These are phyloP conservation scores for Curvularia sp. DNA, from an alignment of 2,329 filamentous ascomycete genomes.

Conservation along the genomic window DNA sequence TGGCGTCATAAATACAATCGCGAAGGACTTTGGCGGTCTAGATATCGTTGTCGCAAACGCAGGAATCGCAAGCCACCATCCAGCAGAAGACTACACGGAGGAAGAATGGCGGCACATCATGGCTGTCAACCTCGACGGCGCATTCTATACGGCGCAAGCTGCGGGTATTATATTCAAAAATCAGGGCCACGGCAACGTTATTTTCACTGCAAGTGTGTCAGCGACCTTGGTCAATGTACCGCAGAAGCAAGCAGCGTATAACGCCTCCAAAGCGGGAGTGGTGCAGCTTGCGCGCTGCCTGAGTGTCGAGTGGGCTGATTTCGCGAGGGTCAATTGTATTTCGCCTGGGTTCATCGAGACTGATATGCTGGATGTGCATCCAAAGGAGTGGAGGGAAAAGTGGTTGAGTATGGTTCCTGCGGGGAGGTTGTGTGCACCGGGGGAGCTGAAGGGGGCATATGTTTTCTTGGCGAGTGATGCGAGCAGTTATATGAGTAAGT, in stretches of 20 bases:
- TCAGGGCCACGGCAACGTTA: constrained; percentile 73
- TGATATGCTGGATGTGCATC: constrained; percentile 53
- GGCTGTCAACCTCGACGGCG: constrained; percentile 82
- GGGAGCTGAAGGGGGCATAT: constrained; percentile 48
- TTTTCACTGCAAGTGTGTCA: constrained; percentile 74
- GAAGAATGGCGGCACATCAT: constrained; percentile 80
- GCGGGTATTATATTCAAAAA: constrained; percentile 67
- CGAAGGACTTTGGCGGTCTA: constrained; percentile 46
- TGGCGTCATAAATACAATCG: constrained; percentile 30
- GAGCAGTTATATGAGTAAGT: constrained; percentile 24
- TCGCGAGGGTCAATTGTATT: constrained; percentile 75
- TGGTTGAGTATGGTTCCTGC: constrained; percentile 51
- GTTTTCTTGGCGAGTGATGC: constrained; percentile 22
- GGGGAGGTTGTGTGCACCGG: constrained; percentile 48
- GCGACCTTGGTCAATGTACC: constrained; percentile 58
- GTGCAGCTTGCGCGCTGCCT: constrained; percentile 30
- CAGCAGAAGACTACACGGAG: constrained; percentile 78
- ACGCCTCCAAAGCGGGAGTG: constrained; percentile 57
- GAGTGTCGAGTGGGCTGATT: constrained; percentile 34
- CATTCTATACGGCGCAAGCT: constrained; percentile 75
- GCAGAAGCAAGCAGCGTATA: constrained; percentile 83
- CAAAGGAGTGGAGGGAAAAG: constrained; percentile 39
- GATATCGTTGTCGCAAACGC: constrained; percentile 53
- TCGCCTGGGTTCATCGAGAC: constrained; percentile 89
- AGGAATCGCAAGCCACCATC: constrained; percentile 49